Percentiles rank a stretch among this genome's conserved stretches.
phyloP scores from a whole-genome alignment of 2,329 filamentous ascomycete species.

The Stemphylium lycopersici region DNA sequence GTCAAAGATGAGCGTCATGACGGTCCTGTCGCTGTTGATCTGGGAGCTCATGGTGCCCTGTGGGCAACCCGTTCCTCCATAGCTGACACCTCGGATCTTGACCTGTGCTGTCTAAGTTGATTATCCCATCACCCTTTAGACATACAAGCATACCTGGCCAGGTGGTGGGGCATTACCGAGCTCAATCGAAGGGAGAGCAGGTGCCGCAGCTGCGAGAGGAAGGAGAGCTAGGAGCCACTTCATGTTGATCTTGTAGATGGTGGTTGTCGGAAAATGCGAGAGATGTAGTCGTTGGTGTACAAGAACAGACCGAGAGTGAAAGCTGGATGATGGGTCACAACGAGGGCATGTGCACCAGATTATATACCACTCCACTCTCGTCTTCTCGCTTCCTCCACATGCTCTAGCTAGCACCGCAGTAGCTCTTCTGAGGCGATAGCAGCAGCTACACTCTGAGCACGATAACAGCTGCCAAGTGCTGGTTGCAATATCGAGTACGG shows the following conservation, averaged over 20 bases:
- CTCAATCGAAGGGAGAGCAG: constrained; percentile 24
- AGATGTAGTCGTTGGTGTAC: constrained; percentile 24
- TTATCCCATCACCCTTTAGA: not conserved
- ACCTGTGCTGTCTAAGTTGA: constrained; percentile 40
- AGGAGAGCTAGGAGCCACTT: constrained; percentile 47
- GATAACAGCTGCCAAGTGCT: constrained; percentile 39
- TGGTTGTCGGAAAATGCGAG: constrained; percentile 18
- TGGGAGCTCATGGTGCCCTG: constrained; percentile 52
- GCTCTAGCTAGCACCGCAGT: constrained; percentile 15
- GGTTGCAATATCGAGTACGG: constrained; percentile 44
- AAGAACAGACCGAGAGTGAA: constrained; percentile 29
- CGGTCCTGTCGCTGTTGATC: constrained; percentile 53
- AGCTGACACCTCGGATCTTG: constrained; percentile 52
- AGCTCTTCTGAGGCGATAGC: constrained; percentile 21
- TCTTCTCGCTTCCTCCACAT: constrained; percentile 11
- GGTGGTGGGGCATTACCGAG: constrained; percentile 38
- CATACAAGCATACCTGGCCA: constrained; percentile 30
- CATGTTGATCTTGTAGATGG: constrained; percentile 39
- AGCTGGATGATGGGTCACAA: constrained; percentile 42
- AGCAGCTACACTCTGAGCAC: constrained; percentile 23
- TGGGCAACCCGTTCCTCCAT: constrained; percentile 58
- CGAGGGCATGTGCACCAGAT: constrained; percentile 30
- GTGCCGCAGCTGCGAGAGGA: constrained; percentile 40
- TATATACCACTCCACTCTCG: constrained; percentile 41
- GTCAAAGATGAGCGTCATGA: constrained; percentile 61